Evolutionary conservation across 129 eudicot species (phyloP).

Genomic region (Artemisia annua): DNA sequence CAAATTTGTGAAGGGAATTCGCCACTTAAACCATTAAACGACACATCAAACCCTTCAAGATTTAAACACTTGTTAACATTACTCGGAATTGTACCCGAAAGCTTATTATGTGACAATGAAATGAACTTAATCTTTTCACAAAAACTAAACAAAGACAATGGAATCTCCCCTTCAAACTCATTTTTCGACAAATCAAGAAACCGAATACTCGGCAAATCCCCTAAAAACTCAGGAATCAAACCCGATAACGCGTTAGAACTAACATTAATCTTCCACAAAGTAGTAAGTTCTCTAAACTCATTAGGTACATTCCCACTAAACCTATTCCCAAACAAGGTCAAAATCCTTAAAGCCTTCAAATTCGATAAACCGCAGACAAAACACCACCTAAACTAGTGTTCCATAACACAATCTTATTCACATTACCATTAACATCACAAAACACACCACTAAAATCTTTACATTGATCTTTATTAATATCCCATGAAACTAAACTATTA

Average conservation of each 20-base stretch:
- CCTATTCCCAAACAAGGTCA: conserved; percentile 76
- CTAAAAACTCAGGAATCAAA: conserved; percentile 76
- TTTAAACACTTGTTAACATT: conserved; percentile 55
- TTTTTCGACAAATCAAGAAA: conserved; percentile 89
- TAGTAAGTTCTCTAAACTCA: conserved; percentile 65
- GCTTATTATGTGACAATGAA: conserved; percentile 70
- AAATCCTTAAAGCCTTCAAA: conserved; percentile 58
- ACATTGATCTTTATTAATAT: conserved; percentile 61
- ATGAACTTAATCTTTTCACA: conserved; percentile 72
- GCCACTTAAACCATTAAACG: conserved; percentile 69
- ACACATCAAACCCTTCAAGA: conserved; percentile 85
- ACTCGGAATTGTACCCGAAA: conserved; percentile 71
- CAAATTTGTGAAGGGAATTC: conserved; percentile 61
- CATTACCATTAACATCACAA: conserved; percentile 81
- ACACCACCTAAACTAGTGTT: conserved; percentile 81
- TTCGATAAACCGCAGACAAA: conserved; percentile 70
- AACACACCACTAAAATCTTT: conserved; percentile 73
- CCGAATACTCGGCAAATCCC: conserved; percentile 69
- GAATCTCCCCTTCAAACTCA: conserved; percentile 67
- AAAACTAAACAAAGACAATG: conserved; percentile 53
- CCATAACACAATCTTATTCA: conserved; percentile 81
- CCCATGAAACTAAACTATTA: conserved; percentile 74
- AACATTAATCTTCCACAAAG: conserved; percentile 90
- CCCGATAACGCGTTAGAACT: conserved; percentile 92
- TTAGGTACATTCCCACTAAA: conserved; percentile 74